Conservation (phyloP, 257 asterid species). For the Handroanthus guayacan region DNA sequence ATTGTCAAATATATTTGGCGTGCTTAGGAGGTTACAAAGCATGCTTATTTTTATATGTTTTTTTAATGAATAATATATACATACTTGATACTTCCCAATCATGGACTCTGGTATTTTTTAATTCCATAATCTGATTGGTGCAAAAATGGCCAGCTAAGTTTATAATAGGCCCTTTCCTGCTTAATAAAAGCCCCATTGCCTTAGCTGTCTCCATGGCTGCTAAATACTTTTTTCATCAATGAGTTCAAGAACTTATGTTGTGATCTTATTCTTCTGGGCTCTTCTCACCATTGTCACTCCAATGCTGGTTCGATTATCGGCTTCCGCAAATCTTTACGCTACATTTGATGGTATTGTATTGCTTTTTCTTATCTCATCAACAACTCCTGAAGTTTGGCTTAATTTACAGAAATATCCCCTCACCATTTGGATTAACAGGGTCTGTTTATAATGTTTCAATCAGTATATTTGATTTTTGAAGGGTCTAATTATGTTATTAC, state of each 20-base stretch:
- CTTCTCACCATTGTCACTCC: constrained; percentile 76
- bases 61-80: background rate
- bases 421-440: too few species aligned
- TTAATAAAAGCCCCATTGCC: constrained; percentile 19
- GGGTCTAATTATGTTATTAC: too few species aligned
- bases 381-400: too few species aligned
- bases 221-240: constrained; percentile 46
- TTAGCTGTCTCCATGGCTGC: constrained; percentile 33
- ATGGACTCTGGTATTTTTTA: constrained; percentile 26
- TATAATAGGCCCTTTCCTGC: constrained; percentile 39
- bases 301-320: constrained; percentile 65
- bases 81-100: constrained; percentile 8
- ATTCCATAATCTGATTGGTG: constrained; percentile 35
- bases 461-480: too few species aligned
- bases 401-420: too few species aligned
- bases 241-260: constrained; percentile 68
- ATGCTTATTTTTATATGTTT: background rate
- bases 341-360: constrained; percentile 50
- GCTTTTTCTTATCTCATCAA: too few species aligned
- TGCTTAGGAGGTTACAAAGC: constrained; percentile 30
- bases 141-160: constrained; percentile 70
- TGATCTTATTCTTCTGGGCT: constrained; percentile 80
- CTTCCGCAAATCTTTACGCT: constrained; percentile 54
- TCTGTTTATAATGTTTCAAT: too few species aligned
- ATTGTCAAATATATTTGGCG: constrained; percentile 40